Evolutionary conservation across 108 stramenopile species (phyloP).

Genomic region (Cyclotella baltica): DNA sequence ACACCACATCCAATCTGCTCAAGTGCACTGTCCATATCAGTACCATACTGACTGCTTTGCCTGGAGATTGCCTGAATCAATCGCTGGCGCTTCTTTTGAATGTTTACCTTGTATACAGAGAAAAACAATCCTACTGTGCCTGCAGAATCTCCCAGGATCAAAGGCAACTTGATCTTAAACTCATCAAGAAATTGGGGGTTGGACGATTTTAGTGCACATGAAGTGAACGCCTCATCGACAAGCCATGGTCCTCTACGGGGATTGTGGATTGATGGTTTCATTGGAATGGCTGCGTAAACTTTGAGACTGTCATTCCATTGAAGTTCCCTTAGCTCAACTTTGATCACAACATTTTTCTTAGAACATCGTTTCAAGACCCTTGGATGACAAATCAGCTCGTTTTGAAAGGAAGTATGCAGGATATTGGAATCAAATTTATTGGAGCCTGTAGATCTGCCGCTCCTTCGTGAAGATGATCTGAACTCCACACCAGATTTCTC

Average conservation of each 20-base stretch:
- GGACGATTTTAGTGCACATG: constrained; percentile 65
- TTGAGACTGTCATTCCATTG: constrained; percentile 65
- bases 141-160: constrained; percentile 52
- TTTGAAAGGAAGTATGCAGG: constrained; percentile 79
- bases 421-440: constrained; percentile 62
- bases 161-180: constrained; percentile 86
- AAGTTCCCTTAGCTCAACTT: constrained; percentile 79
- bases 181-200: constrained; percentile 82
- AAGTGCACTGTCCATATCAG: constrained; percentile 40
- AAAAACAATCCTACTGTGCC: constrained; percentile 60
- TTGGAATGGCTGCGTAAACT: constrained; percentile 62
- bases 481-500: constrained; percentile 37
- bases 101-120: constrained; percentile 69
- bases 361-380: constrained; percentile 68
- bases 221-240: constrained; percentile 72
- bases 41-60: constrained; percentile 4
- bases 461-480: constrained; percentile 33
- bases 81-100: constrained; percentile 51
- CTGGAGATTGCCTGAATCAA: constrained; percentile 20
- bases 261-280: constrained; percentile 75
- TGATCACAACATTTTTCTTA: constrained; percentile 81
- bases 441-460: constrained; percentile 24
- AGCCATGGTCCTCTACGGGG: constrained; percentile 79
- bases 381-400: constrained; percentile 85
- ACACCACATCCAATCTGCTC: constrained; percentile 77